These are phyloP conservation scores for Endotrypanum monterogeii DNA, from an alignment of 208 protist species.

Conservation along the genomic window DNA sequence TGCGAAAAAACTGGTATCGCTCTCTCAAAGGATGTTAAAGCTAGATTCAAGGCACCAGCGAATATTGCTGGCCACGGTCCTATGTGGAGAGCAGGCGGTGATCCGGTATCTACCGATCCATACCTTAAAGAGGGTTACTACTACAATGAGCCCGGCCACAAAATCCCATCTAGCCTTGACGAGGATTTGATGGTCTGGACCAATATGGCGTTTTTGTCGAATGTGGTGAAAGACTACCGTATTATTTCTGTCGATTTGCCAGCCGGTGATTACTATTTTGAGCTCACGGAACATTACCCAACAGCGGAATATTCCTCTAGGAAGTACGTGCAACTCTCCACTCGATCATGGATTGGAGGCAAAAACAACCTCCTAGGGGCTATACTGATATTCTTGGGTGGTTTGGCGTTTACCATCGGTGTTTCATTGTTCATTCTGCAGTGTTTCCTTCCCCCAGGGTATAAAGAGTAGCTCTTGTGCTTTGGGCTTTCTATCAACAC, in stretches of 20 bases:
- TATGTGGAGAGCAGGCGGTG: slow-evolving; percentile 41
- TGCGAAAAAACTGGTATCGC: slow-evolving; percentile 94
- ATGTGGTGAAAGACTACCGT: slow-evolving; percentile 97
- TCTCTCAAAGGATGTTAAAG: slow-evolving; percentile 82
- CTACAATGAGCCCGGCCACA: slow-evolving; percentile 75
- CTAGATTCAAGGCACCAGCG: slow-evolving; percentile 76
- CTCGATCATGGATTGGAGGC: slow-evolving; percentile 94
- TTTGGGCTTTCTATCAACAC: not conserved
- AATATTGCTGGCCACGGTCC: slow-evolving; percentile 34
- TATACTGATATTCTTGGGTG: slow-evolving; percentile 91
- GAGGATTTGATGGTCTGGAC: slow-evolving; percentile 99
- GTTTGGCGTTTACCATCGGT: slow-evolving; percentile 54
- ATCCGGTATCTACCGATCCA: slow-evolving; percentile 49
- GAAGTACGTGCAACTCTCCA: slow-evolving; percentile 95
- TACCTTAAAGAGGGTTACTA: slow-evolving; percentile 84
- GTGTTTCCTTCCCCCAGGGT: slow-evolving; percentile 14
- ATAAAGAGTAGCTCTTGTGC: not conserved
- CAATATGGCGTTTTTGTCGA: slow-evolving; percentile 91
- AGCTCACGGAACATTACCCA: slow-evolving; percentile 91
- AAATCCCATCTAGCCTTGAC: slow-evolving; percentile 80
- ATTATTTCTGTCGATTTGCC: slow-evolving; percentile 82
- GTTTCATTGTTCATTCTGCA: slow-evolving; percentile 34
- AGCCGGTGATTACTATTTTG: slow-evolving; percentile 90
- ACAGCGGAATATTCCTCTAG: slow-evolving; percentile 85
- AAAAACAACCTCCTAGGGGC: slow-evolving; percentile 92